These are phyloP conservation scores for Davidsoniella virescens DNA, from an alignment of 2,329 filamentous ascomycete species.

Conservation along the genomic window DNA sequence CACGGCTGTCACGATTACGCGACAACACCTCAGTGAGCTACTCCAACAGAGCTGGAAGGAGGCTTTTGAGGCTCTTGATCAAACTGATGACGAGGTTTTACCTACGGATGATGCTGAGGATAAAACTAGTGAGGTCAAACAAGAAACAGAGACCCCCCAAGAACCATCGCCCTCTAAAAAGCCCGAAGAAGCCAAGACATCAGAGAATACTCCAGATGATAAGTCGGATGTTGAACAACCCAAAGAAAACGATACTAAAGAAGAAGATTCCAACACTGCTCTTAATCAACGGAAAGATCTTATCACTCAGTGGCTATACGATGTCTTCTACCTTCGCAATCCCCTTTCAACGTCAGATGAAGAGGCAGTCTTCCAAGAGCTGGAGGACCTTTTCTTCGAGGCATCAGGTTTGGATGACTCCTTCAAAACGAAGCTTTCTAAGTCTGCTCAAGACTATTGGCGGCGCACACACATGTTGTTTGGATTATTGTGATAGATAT, in stretches of 20 bases:
- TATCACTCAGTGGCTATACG: constrained; percentile 44
- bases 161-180: constrained; percentile 5
- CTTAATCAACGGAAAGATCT: constrained; percentile 24
- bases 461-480: constrained; percentile 70
- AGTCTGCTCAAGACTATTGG: constrained; percentile 61
- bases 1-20: constrained; percentile 46
- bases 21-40: constrained; percentile 34
- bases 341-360: constrained; percentile 24
- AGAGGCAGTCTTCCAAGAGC: constrained; percentile 22
- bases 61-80: constrained; percentile 21
- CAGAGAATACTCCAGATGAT: background rate
- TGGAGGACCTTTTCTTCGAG: constrained; percentile 30
- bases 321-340: constrained; percentile 34
- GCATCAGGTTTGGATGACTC: constrained; percentile 31
- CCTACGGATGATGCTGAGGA: constrained; percentile 5
- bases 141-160: background rate
- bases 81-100: background rate
- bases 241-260: background rate
- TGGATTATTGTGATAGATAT: constrained; percentile 45
- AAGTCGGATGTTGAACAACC: background rate
- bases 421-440: constrained; percentile 26
- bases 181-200: background rate
- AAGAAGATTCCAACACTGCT: background rate
- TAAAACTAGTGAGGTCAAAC: constrained; percentile 12
- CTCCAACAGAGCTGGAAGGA: constrained; percentile 34